These are phyloP conservation scores for Mycena rosella DNA, from an alignment of 768 basidiomycete species.

Conservation along the genomic window DNA sequence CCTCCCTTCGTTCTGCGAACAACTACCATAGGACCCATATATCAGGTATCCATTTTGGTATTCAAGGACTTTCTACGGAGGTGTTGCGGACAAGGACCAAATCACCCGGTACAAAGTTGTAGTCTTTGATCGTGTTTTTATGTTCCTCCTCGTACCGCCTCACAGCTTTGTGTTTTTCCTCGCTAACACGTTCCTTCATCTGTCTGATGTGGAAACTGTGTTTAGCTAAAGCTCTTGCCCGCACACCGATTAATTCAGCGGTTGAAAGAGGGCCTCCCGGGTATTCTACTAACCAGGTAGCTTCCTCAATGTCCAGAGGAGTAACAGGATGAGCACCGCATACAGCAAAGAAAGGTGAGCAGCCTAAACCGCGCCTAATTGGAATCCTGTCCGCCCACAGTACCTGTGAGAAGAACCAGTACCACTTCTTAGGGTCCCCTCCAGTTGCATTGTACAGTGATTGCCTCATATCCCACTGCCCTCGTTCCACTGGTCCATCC, in stretches of 20 bases:
- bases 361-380: slow-evolving; percentile 1
- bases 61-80: slow-evolving; percentile 45
- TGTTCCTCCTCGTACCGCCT: slow-evolving; percentile 3
- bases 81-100: slow-evolving; percentile 48
- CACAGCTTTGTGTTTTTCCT: not conserved
- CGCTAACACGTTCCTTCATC: not conserved
- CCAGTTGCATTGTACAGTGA: not conserved
- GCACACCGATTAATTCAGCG: slow-evolving; percentile 39
- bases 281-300: slow-evolving; percentile 42
- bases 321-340: slow-evolving; percentile 45
- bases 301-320: slow-evolving; percentile 44
- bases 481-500: slow-evolving; percentile 5
- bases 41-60: slow-evolving; percentile 43
- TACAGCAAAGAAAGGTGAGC: slow-evolving; percentile 15
- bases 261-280: slow-evolving; percentile 30
- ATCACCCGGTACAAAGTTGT: slow-evolving; percentile 46
- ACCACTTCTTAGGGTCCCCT: slow-evolving; percentile 10
- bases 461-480: slow-evolving; percentile 4
- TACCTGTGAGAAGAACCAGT: slow-evolving; percentile 19
- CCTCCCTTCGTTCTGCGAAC: slow-evolving; percentile 22
- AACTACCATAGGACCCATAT: slow-evolving; percentile 51
- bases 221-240: slow-evolving; percentile 42
- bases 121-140: slow-evolving; percentile 39
- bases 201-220: slow-evolving; percentile 11
- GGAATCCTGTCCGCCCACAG: slow-evolving; percentile 21